Evolutionary conservation across 2,329 filamentous ascomycete species (phyloP).

Genomic region (Cercospora canescens): DNA sequence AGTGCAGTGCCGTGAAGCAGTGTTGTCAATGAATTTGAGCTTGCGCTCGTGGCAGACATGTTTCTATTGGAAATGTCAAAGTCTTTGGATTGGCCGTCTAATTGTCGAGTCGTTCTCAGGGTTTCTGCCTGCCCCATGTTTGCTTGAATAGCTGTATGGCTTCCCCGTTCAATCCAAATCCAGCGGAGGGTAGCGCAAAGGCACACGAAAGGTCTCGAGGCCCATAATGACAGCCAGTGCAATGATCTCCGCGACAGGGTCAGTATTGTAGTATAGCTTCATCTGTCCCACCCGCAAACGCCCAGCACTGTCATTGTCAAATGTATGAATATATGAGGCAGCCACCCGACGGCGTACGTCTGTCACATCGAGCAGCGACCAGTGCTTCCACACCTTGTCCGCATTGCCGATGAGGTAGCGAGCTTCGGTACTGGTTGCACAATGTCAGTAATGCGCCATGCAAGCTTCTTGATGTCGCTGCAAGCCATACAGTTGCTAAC

Average conservation of each 20-base stretch:
- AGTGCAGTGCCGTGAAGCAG: no score
- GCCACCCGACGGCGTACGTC: background rate
- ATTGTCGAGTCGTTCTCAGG: no score
- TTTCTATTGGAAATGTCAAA: no score
- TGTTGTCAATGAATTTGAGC: no score
- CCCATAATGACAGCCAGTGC: conserved; percentile 3
- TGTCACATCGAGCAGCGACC: background rate
- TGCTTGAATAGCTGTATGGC: background rate
- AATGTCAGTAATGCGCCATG: background rate
- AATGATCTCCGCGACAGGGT: background rate
- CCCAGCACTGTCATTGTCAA: background rate
- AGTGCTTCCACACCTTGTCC: background rate
- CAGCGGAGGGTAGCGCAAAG: background rate
- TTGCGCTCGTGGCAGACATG: no score
- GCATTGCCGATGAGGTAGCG: conserved; percentile 2
- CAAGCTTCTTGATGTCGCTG: background rate
- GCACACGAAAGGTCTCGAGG: background rate
- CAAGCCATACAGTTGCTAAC: background rate
- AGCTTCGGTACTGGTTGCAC: background rate
- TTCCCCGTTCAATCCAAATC: background rate
- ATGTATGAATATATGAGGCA: background rate
- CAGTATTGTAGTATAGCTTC: background rate
- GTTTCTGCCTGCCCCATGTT: no score
- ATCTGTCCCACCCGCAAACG: background rate
- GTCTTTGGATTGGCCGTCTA: no score